Conservation (phyloP, 2,329 filamentous ascomycete genomes). For the Aureobasidium mangrovei region DNA sequence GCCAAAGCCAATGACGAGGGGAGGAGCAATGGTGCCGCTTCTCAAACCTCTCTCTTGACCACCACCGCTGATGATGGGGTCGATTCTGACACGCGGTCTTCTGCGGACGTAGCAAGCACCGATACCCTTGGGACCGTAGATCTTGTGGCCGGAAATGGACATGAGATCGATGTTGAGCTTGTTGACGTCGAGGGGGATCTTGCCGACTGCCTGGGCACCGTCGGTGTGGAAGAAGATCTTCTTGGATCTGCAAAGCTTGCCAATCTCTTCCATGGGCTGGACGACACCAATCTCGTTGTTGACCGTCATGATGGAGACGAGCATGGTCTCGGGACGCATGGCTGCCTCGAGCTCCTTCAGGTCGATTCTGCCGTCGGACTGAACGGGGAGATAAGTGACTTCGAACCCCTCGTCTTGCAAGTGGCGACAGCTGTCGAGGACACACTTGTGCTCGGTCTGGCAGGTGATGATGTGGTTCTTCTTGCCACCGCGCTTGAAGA, state of each 20-base stretch:
- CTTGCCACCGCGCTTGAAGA: constrained; percentile 87
- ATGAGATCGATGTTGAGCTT: constrained; percentile 97
- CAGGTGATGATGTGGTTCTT: constrained; percentile 98
- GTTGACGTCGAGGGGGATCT: constrained; percentile 94
- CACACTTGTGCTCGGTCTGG: constrained; percentile 98
- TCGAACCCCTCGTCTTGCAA: constrained; percentile 95
- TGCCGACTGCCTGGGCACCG: constrained; percentile 93
- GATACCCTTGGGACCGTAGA: constrained; percentile 95
- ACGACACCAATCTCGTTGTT: constrained; percentile 99
- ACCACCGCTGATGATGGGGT: constrained; percentile 92
- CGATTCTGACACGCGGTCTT: constrained; percentile 83
- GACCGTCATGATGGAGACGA: constrained; percentile 97
- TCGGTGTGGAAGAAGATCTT: constrained; percentile 99
- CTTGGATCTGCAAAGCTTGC: constrained; percentile 77
- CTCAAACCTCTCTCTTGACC: constrained; percentile 91
- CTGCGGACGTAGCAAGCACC: constrained; percentile 93
- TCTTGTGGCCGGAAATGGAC: constrained; percentile 98
- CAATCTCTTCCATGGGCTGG: constrained; percentile 88
- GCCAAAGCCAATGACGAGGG: constrained; percentile 83
- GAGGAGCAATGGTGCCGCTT: constrained; percentile 86
- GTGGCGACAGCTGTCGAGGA: constrained; percentile 93
- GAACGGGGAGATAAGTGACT: constrained; percentile 90
- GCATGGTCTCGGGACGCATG: constrained; percentile 79
- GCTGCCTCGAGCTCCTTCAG: constrained; percentile 79
- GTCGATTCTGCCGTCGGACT: constrained; percentile 74